These are phyloP conservation scores for Corchorus olitorius DNA, from an alignment of 345 rosid genomes.

Conservation along the genomic window DNA sequence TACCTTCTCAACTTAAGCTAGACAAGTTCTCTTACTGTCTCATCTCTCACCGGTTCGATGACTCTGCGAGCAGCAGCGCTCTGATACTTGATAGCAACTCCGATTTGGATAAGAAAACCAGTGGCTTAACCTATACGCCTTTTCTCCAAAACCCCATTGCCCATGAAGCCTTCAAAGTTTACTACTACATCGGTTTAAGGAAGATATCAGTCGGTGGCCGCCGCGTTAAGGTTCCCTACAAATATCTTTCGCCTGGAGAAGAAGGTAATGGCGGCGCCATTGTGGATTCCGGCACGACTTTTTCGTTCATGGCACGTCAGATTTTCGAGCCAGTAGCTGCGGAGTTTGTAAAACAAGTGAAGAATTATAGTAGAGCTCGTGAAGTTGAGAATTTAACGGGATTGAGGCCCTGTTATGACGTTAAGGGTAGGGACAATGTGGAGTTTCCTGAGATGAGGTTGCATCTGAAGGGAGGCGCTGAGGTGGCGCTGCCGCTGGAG, in stretches of 20 bases:
- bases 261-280: constrained; percentile 42
- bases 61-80: constrained; percentile 24
- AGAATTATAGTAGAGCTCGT: constrained; percentile 25
- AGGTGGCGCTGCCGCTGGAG: constrained; percentile 35
- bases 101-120: constrained; percentile 31
- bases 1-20: constrained; percentile 41
- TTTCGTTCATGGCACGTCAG: constrained; percentile 37
- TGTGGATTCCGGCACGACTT: constrained; percentile 42
- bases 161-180: constrained; percentile 22
- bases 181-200: constrained; percentile 42
- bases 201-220: constrained; percentile 33
- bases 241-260: constrained; percentile 22
- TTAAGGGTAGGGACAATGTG: background rate
- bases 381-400: constrained; percentile 30
- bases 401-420: constrained; percentile 34
- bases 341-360: constrained; percentile 31
- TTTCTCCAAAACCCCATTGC: constrained; percentile 34
- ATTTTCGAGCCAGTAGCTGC: constrained; percentile 29
- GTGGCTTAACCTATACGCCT: constrained; percentile 33
- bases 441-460: constrained; percentile 37
- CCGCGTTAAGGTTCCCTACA: constrained; percentile 29
- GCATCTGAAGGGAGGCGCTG: constrained; percentile 46
- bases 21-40: constrained; percentile 47
- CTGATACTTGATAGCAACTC: constrained; percentile 29
- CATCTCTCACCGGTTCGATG: constrained; percentile 40